Conservation (phyloP, 176 grass and related monocot genomes). For the Calamus simplicifolius region DNA sequence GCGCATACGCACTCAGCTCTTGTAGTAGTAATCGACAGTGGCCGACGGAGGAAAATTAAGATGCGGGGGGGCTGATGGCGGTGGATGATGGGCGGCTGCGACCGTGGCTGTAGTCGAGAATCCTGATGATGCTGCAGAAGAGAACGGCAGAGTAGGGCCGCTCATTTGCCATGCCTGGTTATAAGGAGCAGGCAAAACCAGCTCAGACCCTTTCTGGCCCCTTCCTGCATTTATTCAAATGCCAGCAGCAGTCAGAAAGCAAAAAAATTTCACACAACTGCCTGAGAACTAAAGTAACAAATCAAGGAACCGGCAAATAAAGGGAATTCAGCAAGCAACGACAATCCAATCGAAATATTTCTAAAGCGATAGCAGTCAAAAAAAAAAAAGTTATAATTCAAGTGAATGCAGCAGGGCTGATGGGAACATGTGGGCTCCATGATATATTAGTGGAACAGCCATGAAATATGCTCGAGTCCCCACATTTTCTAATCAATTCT, state of each 20-base stretch:
- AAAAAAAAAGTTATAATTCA: too few relatives aligned
- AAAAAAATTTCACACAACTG: not conserved
- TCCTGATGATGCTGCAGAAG: constrained; percentile 99
- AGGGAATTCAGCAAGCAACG: too few relatives aligned
- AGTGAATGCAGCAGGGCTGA: too few relatives aligned
- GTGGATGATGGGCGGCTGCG: constrained; percentile 11
- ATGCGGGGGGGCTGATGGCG: not conserved
- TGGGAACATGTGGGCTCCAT: too few relatives aligned
- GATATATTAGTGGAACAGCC: too few relatives aligned
- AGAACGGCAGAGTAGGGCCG: constrained; percentile 32
- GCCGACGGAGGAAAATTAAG: constrained; percentile 3
- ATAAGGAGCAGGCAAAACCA: constrained; percentile 19
- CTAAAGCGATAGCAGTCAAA: too few relatives aligned
- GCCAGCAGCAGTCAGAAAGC: not conserved
- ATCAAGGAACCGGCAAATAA: not conserved
- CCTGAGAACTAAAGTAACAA: not conserved
- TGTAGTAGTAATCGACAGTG: not conserved
- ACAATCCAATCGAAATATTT: too few relatives aligned
- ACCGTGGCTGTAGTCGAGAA: constrained; percentile 38
- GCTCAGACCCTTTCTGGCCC: constrained; percentile 31
- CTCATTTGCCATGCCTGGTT: constrained; percentile 68
- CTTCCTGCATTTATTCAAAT: constrained; percentile 42
- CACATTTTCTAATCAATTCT: too few relatives aligned
- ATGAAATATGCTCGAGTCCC: too few relatives aligned
- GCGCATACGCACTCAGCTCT: not conserved